Evolutionary conservation across 1,284 basidiomycete species (phyloP).

Genomic region (Trametes sp.): DNA sequence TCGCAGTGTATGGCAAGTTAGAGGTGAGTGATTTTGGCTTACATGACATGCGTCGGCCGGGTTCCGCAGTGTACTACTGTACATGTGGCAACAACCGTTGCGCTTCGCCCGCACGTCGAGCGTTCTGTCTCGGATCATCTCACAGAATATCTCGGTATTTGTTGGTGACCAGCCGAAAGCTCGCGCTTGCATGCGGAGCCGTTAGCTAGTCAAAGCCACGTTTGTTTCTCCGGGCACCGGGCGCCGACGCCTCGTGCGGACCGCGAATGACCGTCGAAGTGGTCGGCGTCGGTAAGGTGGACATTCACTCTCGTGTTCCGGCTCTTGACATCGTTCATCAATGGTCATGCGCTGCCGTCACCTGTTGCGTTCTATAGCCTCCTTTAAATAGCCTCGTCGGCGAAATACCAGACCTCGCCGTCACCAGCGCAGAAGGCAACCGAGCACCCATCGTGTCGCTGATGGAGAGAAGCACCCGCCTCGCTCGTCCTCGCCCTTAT

Average conservation of each 20-base stretch:
- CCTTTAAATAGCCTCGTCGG: conserved; percentile 9
- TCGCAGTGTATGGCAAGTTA: too few relatives aligned
- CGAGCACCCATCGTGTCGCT: not conserved
- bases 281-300: not conserved
- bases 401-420: conserved; percentile 14
- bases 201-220: not conserved
- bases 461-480: conserved; percentile 4
- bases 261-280: not conserved
- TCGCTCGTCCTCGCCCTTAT: not conserved
- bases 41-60: not conserved
- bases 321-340: not conserved
- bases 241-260: not conserved
- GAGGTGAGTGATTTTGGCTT: too few relatives aligned
- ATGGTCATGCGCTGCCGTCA: conserved; percentile 17
- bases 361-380: conserved; percentile 7
- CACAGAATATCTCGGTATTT: not conserved
- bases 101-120: not conserved
- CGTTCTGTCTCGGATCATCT: not conserved
- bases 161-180: not conserved
- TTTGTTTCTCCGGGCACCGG: not conserved
- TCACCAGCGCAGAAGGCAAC: conserved; percentile 7
- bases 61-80: too few relatives aligned
- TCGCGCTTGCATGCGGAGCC: not conserved
- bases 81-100: not conserved
- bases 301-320: not conserved